Percentiles rank a stretch among this genome's conserved stretches.
Evolutionary conservation across 371 early-diverging fungal species (phyloP).

Genomic region (Mucor circinelloides): DNA sequence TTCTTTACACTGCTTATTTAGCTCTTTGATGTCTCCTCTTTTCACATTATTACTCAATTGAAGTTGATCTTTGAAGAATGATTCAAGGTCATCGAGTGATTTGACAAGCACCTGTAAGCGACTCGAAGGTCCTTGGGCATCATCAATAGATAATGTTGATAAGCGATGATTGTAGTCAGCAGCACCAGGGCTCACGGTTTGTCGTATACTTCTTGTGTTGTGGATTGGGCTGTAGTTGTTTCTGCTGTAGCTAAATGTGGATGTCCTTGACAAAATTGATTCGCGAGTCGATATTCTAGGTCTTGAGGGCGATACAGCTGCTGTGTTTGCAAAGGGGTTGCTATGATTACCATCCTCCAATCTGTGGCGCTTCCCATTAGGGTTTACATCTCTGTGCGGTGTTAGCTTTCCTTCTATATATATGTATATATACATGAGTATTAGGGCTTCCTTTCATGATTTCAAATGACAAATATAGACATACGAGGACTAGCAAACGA

Average conservation of each 20-base stretch:
- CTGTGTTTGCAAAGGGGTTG: not conserved
- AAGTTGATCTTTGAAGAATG: not conserved
- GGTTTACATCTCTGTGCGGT: not conserved
- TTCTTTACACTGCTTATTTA: not conserved
- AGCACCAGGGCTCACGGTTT: not conserved
- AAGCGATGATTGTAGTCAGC: not conserved
- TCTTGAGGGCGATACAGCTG: not conserved
- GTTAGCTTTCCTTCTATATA: not conserved
- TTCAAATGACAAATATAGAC: not conserved
- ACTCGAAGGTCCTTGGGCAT: not conserved
- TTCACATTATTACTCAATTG: not conserved
- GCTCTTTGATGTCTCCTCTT: not conserved
- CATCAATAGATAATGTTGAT: not conserved
- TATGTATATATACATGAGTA: too few species aligned
- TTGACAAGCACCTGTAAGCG: not conserved
- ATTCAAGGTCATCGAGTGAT: not conserved
- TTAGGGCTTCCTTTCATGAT: not conserved
- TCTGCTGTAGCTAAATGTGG: not conserved
- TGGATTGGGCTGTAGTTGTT: not conserved
- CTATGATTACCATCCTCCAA: not conserved
- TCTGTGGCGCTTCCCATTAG: not conserved
- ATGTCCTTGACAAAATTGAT: constrained; percentile 6
- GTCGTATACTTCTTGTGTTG: not conserved
- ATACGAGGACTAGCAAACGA: not conserved
- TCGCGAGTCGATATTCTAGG: constrained; percentile 3